A percentile compares a stretch with the other conserved stretches of the same genome.
Conservation (phyloP, 129 eudicot genomes). For the Silybum marianum region DNA sequence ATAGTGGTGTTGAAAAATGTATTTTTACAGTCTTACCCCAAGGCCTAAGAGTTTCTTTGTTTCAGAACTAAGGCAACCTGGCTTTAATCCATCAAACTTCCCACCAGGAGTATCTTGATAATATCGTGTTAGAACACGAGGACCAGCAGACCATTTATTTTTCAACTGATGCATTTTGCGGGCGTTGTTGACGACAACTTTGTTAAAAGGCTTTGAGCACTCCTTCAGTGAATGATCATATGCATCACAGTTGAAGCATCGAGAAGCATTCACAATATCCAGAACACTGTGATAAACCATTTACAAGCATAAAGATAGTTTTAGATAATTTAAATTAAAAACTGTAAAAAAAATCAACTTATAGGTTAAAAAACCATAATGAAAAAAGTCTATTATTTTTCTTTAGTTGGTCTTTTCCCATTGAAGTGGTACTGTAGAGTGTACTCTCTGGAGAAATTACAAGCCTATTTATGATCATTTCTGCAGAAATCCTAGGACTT, state of each 20-base stretch:
- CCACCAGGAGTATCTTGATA: slow-evolving; percentile 74
- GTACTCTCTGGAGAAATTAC: no score
- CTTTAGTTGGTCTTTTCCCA: no score
- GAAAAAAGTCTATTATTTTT: not conserved
- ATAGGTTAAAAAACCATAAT: not conserved
- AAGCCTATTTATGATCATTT: no score
- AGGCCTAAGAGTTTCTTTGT: slow-evolving; percentile 63
- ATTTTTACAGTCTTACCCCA: slow-evolving; percentile 67
- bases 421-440: no score
- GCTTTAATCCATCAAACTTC: slow-evolving; percentile 76
- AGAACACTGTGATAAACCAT: slow-evolving; percentile 34
- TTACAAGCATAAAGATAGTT: not conserved
- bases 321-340: no score
- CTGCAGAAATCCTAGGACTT: no score
- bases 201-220: slow-evolving; percentile 78
- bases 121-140: slow-evolving; percentile 70
- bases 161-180: slow-evolving; percentile 54
- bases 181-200: slow-evolving; percentile 60
- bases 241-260: slow-evolving; percentile 84
- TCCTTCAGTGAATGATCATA: slow-evolving; percentile 81
- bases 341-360: not conserved
- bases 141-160: slow-evolving; percentile 49
- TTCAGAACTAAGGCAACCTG: slow-evolving; percentile 73
- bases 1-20: not conserved
- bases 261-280: slow-evolving; percentile 60